phyloP scores from a whole-genome alignment of 768 basidiomycete genomes.

The Tricholoma sp. region DNA sequence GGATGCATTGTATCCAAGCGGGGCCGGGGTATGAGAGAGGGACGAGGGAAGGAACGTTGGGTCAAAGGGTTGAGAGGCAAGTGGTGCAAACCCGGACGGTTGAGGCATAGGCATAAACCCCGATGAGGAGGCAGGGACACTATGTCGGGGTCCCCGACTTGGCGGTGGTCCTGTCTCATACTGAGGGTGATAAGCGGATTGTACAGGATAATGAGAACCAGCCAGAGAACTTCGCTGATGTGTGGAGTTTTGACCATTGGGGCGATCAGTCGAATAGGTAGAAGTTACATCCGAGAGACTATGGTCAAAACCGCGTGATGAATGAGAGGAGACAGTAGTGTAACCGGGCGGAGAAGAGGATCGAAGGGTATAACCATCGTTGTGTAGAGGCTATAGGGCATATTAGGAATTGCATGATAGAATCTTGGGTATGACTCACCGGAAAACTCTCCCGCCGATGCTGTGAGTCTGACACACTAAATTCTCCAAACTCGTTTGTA shows the following conservation, averaged over 20 bases:
- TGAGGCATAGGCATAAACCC: constrained; percentile 59
- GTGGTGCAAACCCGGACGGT: constrained; percentile 33
- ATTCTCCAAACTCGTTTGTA: constrained; percentile 61
- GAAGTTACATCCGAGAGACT: constrained; percentile 26
- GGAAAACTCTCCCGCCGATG: constrained; percentile 55
- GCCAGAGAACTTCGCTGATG: constrained; percentile 25
- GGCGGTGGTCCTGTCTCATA: constrained; percentile 32
- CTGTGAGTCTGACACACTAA: constrained; percentile 44
- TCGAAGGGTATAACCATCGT: constrained; percentile 26
- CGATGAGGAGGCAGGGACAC: constrained; percentile 59
- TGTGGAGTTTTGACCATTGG: constrained; percentile 29
- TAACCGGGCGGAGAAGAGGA: constrained; percentile 30
- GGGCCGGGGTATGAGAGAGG: constrained; percentile 2
- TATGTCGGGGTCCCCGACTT: constrained; percentile 55
- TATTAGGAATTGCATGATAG: background rate
- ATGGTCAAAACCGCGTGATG: constrained; percentile 36
- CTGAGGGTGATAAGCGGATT: constrained; percentile 35
- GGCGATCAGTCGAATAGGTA: constrained; percentile 36
- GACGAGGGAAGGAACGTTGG: constrained; percentile 8
- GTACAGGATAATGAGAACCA: constrained; percentile 21
- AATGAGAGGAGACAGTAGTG: constrained; percentile 28
- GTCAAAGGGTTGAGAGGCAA: constrained; percentile 40
- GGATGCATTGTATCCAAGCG: constrained; percentile 28
- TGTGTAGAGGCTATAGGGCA: constrained; percentile 28
- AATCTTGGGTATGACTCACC: constrained; percentile 34